A percentile compares a stretch with the other conserved stretches of the same genome.
Evolutionary conservation across 345 rosid genomes (phyloP).

Genomic region (Alliaria petiolata): DNA sequence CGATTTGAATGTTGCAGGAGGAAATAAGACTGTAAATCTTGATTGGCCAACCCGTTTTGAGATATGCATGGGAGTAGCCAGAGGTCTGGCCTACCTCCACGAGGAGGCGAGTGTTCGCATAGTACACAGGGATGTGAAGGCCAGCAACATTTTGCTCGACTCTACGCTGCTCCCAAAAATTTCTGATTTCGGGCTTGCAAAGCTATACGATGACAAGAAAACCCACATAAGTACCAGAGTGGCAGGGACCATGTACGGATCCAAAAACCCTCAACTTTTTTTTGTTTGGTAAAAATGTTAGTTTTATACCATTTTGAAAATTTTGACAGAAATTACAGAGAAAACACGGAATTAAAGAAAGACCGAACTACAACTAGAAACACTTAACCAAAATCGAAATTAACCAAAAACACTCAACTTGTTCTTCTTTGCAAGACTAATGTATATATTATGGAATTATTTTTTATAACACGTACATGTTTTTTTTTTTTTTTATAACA

Average conservation of each 20-base stretch:
- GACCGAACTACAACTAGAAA: too few relatives aligned
- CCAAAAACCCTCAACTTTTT: neutral
- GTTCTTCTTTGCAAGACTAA: neutral
- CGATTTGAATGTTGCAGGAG: constrained; percentile 29
- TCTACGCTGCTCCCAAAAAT: constrained; percentile 35
- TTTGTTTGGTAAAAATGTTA: too few relatives aligned
- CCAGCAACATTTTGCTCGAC: constrained; percentile 57
- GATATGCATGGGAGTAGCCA: constrained; percentile 43
- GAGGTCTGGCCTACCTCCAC: constrained; percentile 50
- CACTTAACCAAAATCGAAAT: too few relatives aligned
- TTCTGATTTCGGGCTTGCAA: constrained; percentile 44
- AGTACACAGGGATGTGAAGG: constrained; percentile 60
- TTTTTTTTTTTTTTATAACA: too few relatives aligned
- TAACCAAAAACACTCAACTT: too few relatives aligned
- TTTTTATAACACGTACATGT: too few relatives aligned
- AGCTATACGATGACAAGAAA: constrained; percentile 35
- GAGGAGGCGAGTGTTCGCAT: constrained; percentile 54
- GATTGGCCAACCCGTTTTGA: constrained; percentile 43
- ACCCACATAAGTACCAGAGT: constrained; percentile 41
- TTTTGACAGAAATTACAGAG: too few relatives aligned
- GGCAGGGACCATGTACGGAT: constrained; percentile 40
- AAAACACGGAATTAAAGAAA: too few relatives aligned
- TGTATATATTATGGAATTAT: too few relatives aligned
- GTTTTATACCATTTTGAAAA: too few relatives aligned
- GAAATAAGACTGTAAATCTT: constrained; percentile 25